Conservation (phyloP, 164 flowering plant genomes). For the Magnolia changhungtana region DNA sequence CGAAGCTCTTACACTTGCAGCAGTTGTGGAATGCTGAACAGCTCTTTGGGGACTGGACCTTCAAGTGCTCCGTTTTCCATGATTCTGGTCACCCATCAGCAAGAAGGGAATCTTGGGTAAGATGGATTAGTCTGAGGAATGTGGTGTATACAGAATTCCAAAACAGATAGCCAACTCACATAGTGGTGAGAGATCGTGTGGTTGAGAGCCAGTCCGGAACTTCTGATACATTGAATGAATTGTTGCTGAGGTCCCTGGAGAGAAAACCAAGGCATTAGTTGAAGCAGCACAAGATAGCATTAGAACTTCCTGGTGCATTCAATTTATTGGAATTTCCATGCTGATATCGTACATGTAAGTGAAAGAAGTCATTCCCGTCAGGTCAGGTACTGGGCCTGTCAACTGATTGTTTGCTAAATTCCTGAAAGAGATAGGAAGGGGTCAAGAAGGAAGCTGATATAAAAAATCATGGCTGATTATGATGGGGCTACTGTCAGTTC, state of each 20-base stretch:
- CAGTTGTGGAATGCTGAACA: constrained; percentile 63
- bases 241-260: constrained; percentile 85
- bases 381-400: constrained; percentile 59
- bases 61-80: constrained; percentile 57
- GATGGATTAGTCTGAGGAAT: constrained; percentile 1
- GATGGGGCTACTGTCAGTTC: not conserved
- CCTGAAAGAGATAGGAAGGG: constrained; percentile 34
- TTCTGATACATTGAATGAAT: constrained; percentile 57
- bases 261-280: not conserved
- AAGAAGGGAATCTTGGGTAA: constrained; percentile 4
- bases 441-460: not conserved
- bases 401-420: constrained; percentile 65
- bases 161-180: constrained; percentile 43
- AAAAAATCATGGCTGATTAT: not conserved
- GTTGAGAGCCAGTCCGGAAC: constrained; percentile 88
- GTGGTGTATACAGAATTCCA: not conserved
- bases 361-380: constrained; percentile 59
- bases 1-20: constrained; percentile 71
- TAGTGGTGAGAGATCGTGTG: constrained; percentile 65
- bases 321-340: not conserved
- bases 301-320: not conserved
- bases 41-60: constrained; percentile 49
- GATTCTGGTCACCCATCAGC: constrained; percentile 35
- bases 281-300: not conserved
- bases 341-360: constrained; percentile 67